Base-by-base conservation (phyloP, 2,329 filamentous ascomycete species). In the Cucurbitaria berberidis region DNA sequence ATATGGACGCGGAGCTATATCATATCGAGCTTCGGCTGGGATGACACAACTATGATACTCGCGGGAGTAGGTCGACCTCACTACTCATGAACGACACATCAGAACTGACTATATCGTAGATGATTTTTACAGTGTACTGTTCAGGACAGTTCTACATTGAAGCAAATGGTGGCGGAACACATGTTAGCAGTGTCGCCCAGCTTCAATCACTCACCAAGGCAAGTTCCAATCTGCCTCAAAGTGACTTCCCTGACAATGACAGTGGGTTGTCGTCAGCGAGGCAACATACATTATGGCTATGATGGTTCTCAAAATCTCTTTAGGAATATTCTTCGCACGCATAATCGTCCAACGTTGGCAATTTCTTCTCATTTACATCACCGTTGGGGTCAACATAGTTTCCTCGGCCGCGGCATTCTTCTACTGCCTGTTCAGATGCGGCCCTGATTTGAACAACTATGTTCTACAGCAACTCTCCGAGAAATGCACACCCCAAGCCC, bases 371-470 rank as follows among this genome's bases (percentile, higher is more conserved):
- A 68, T 74, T 13, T 71, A 72, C 39, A 64, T 69, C 10, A 64
- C 68, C 6, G 63, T 72, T 24, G 81, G 79, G 43, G 18, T 75
- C 56, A 74, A 66, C 44, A 66, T 74, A 10, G 36, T 71, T 3
- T 72, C 71, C 11, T 74, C 74, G 1, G 35, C 59, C 6, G 53
- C 64, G 8, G 80, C 81, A 43, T 80, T 81, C 66, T 80, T 84
- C 62, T 76, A 84, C 51, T 68, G 78, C 45, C 69, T 82, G 11
- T 78, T 85, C 41, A 78, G 84, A 67, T 86, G 83, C 63, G 71
- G 72, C 1, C 16, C 63, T 0, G 54, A 70, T 22, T 48, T 72
- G 9, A 57, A 70, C 11, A 15, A 58, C 11, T 75, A 74, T 30
- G 63, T 65, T 0, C 44, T 75, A 3, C 62, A 69, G 22, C 76